Evolutionary conservation across 2,329 filamentous ascomycete genomes (phyloP), one percentile per base, ranked within the genome.

Genomic region (Talaromyces rugulosus): DNA sequence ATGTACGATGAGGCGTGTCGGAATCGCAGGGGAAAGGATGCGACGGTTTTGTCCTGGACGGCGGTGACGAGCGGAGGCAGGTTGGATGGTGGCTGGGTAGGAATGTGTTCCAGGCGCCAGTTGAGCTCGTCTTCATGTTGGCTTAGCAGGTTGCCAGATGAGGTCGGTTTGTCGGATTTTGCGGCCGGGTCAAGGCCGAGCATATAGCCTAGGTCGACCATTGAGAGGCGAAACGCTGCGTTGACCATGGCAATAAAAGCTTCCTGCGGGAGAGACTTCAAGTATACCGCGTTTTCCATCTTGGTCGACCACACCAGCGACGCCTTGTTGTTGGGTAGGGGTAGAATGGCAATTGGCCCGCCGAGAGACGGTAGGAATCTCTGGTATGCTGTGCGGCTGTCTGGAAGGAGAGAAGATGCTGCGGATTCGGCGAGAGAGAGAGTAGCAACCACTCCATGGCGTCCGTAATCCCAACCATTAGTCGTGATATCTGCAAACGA

Each of bases 241-340:
- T 99, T 98, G 67, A 99, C 90, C 83, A 94, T 89, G 34, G 92
- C 88, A 16, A 88, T 79, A 71, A 99, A 96, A 71, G 96, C 90
- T 56, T 81, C 79, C 0, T 87, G 75, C 0, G 87, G 80, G 4
- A 99, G 82, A 42, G 84, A 85, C 80, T 96, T 97, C 47, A 99
- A 82, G 60, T 89, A 82, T 0, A 89, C 83, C 0, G 94, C 95
- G 63, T 91, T 87, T 60, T 87, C 82, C 0, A 92, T 89, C 0
- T 91, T 95, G 1, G 93, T 98, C 5, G 92, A 96, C 95, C 95
- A 99, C 18, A 99, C 95, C 4, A 99, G 82, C 0, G 92, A 93
- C 4, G 93, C 89, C 72, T 86, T 85, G 66, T 90, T 89, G 23
- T 90, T 90, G 0, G 95, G 95, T 8, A 99, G 81, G 1, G 95